Evolutionary conservation across 2,329 filamentous ascomycete species (phyloP), one percentile per base, ranked within the genome.

Genomic region (Hypoxylon sp.): DNA sequence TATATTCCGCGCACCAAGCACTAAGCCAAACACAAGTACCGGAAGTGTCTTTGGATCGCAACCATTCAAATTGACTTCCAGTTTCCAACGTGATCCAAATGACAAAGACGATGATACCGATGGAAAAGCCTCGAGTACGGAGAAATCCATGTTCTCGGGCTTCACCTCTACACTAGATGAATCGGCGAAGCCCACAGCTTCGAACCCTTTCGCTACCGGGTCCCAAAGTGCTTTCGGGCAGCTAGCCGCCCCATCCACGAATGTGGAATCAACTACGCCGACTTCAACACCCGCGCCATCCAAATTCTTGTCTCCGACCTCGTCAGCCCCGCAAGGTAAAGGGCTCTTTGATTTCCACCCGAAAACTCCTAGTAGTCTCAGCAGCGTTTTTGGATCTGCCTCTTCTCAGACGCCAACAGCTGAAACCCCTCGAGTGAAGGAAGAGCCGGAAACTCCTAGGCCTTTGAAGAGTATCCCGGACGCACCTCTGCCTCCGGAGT

Each of bases 21-120:
- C 82, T 19, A 84, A 82, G 60, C 73, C 78, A 6, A 78, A 77
- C 61, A 74, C 76, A 17, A 63, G 73, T 62, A 55, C 77, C 68
- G 70, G 65, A 13, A 73, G 67, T 61, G 65, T 76, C 6, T 86
- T 88, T 74, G 84, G 83, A 26, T 84, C 84, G n/a, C 80, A 82
- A 14, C 85, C 87, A 0, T 93, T 93, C 80, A 91, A 91, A 72
- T 82, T 93, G 14, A 86, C 86, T 42, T 90, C 88, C 31, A 90
- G 87, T 1, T 94, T 93, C 80, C 88, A 90, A 74, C 84, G 85
- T 8, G 90, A 92, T 70, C 85, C 87, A 5, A 84, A 85, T 48
- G 83, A 87, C 0, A 89, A 88, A 64, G 86, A 91, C 24, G 88
- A 91, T 63, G 80, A 84, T 37, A 81, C 85, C 14, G 76, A 79